These are phyloP conservation scores for Raphanus sativus DNA, from an alignment of 345 rosid species.

Conservation along the genomic window DNA sequence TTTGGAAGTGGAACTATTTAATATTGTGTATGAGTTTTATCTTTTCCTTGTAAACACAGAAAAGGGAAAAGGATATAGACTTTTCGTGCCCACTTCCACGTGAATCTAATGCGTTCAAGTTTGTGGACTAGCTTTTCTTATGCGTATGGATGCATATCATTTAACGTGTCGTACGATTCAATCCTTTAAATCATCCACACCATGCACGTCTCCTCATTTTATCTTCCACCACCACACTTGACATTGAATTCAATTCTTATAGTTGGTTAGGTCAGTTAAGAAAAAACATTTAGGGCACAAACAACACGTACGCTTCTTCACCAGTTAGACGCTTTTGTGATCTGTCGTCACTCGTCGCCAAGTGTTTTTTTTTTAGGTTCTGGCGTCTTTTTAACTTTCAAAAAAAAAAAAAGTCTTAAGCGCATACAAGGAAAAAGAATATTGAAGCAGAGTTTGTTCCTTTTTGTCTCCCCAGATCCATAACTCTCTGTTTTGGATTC, in stretches of 20 bases:
- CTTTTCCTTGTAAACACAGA: constrained; percentile 3
- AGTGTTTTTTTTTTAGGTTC: background rate
- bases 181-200: constrained; percentile 26
- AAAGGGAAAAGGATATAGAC: background rate
- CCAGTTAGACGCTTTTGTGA: constrained; percentile 22
- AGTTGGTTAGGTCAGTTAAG: background rate
- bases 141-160: constrained; percentile 9
- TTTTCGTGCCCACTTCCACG: constrained; percentile 26
- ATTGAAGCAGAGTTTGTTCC: constrained; percentile 11
- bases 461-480: constrained; percentile 32
- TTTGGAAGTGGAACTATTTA: constrained; percentile 28
- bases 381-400: constrained; percentile 22
- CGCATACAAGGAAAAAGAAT: constrained; percentile 4
- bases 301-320: constrained; percentile 26
- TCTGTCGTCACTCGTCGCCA: constrained; percentile 30
- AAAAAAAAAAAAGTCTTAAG: constrained; percentile 18
- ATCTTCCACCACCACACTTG: constrained; percentile 3
- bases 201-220: constrained; percentile 36
- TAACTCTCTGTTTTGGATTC: constrained; percentile 7
- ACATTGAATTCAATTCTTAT: background rate
- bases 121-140: constrained; percentile 18
- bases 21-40: background rate
- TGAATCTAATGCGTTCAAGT: constrained; percentile 41
- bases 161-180: constrained; percentile 36
- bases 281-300: background rate